phyloP scores from a whole-genome alignment of 2,329 filamentous ascomycete genomes.

The Erysiphe neolycopersici region DNA sequence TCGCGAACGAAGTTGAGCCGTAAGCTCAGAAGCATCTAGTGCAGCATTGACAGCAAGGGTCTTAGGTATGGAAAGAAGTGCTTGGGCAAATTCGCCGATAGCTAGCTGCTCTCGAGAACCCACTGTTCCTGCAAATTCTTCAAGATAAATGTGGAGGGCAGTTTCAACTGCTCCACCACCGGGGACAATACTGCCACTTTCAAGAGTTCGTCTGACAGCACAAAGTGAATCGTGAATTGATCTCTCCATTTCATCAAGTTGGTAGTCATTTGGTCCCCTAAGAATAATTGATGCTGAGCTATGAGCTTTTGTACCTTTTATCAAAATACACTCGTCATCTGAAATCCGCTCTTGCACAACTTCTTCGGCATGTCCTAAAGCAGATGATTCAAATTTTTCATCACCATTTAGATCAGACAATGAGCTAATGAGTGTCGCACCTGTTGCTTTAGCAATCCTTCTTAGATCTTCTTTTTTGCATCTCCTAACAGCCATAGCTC shows the following conservation, averaged over 20 bases:
- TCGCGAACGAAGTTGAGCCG: slow-evolving; percentile 78
- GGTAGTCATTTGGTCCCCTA: slow-evolving; percentile 84
- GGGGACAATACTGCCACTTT: slow-evolving; percentile 89
- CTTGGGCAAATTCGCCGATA: slow-evolving; percentile 89
- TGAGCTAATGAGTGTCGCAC: slow-evolving; percentile 75
- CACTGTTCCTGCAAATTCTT: slow-evolving; percentile 94
- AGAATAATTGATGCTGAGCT: slow-evolving; percentile 91
- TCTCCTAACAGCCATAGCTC: slow-evolving; percentile 81
- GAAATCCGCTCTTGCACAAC: slow-evolving; percentile 97
- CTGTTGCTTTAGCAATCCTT: slow-evolving; percentile 86
- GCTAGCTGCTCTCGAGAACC: slow-evolving; percentile 92
- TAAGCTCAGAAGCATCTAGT: slow-evolving; percentile 84
- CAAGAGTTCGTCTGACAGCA: slow-evolving; percentile 87
- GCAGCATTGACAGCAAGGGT: slow-evolving; percentile 92
- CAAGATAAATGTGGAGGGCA: slow-evolving; percentile 95
- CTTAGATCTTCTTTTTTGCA: slow-evolving; percentile 98
- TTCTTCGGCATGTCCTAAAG: slow-evolving; percentile 77
- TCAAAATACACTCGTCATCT: slow-evolving; percentile 90
- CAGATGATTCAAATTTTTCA: slow-evolving; percentile 79
- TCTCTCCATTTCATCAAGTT: slow-evolving; percentile 96
- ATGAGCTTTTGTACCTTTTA: slow-evolving; percentile 87
- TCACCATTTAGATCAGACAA: slow-evolving; percentile 93
- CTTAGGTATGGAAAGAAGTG: slow-evolving; percentile 83
- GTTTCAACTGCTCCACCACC: slow-evolving; percentile 94
- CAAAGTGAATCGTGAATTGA: slow-evolving; percentile 92